A percentile compares a stretch with the other conserved stretches of the same genome.
Conservation (phyloP, 139 green algal genomes). For the Closterium sp. region DNA sequence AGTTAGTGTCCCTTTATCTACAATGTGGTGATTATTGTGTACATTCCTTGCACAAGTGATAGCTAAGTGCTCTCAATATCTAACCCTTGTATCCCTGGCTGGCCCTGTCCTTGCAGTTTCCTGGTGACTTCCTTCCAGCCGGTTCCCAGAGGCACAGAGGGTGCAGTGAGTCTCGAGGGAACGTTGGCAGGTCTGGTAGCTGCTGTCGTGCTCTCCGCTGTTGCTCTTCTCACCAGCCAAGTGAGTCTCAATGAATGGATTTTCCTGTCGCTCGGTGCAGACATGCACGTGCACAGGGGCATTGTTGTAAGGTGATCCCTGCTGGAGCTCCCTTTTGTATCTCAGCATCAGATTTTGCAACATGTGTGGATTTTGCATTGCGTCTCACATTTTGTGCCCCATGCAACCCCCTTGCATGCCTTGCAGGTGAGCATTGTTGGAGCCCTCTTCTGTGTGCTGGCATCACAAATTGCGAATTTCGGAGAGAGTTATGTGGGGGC, state of each 20-base stretch:
- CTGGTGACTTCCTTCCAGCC: slow-evolving; percentile 48
- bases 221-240: not conserved
- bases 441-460: slow-evolving; percentile 14
- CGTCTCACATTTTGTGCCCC: not conserved
- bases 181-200: slow-evolving; percentile 76
- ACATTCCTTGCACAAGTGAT: too few relatives aligned
- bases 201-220: slow-evolving; percentile 61
- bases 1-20: too few relatives aligned
- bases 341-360: too few relatives aligned
- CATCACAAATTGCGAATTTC: slow-evolving; percentile 75
- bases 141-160: slow-evolving; percentile 92
- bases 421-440: slow-evolving; percentile 28
- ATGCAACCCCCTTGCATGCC: not conserved
- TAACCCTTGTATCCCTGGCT: too few relatives aligned
- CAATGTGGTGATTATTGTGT: too few relatives aligned
- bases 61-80: too few relatives aligned
- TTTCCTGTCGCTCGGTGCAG: too few relatives aligned
- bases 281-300: too few relatives aligned
- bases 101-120: slow-evolving; percentile 29
- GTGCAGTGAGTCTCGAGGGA: slow-evolving; percentile 91
- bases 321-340: too few relatives aligned
- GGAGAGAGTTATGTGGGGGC: slow-evolving; percentile 89
- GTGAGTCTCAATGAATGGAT: not conserved
- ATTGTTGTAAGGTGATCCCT: too few relatives aligned
- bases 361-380: too few relatives aligned